phyloP scores from a whole-genome alignment of 2,329 filamentous ascomycete species.

The Aureobasidium sp. region DNA sequence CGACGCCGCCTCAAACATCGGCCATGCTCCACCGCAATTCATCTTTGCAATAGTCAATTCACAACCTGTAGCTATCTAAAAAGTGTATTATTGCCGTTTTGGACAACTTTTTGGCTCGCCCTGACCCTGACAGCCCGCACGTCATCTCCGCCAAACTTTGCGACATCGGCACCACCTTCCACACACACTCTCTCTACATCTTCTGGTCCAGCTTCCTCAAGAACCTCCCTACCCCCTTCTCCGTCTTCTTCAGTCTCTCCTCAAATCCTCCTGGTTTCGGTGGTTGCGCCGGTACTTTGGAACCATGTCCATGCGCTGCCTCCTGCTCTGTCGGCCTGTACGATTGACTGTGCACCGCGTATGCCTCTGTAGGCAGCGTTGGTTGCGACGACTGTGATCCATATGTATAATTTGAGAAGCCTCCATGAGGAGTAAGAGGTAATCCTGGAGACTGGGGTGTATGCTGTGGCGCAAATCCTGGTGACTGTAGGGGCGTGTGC shows the following conservation, averaged over 20 bases:
- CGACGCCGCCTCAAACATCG: not conserved
- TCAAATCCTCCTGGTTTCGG: constrained; percentile 43
- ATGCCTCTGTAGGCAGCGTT: constrained; percentile 33
- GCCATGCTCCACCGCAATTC: constrained; percentile 8
- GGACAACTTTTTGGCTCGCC: not conserved
- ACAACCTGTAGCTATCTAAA: not conserved
- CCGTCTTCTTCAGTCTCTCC: constrained; percentile 57
- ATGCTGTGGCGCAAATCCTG: constrained; percentile 21
- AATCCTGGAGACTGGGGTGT: constrained; percentile 24
- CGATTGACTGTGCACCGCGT: constrained; percentile 58
- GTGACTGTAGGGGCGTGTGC: constrained; percentile 29
- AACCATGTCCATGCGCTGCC: constrained; percentile 26
- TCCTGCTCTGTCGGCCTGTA: constrained; percentile 64
- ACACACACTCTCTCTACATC: not conserved
- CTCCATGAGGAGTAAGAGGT: constrained; percentile 41
- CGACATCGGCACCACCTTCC: not conserved
- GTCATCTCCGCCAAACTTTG: constrained; percentile 6
- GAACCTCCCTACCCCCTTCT: constrained; percentile 64
- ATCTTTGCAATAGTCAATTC: not conserved
- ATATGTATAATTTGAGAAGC: constrained; percentile 52
- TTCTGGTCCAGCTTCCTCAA: constrained; percentile 63
- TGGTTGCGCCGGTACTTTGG: constrained; percentile 23
- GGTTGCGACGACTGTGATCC: constrained; percentile 26
- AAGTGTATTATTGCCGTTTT: not conserved
- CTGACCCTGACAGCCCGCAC: not conserved